These are phyloP conservation scores for Furcasterigmium furcatum DNA, from an alignment of 2,329 filamentous ascomycete species.

Conservation along the genomic window DNA sequence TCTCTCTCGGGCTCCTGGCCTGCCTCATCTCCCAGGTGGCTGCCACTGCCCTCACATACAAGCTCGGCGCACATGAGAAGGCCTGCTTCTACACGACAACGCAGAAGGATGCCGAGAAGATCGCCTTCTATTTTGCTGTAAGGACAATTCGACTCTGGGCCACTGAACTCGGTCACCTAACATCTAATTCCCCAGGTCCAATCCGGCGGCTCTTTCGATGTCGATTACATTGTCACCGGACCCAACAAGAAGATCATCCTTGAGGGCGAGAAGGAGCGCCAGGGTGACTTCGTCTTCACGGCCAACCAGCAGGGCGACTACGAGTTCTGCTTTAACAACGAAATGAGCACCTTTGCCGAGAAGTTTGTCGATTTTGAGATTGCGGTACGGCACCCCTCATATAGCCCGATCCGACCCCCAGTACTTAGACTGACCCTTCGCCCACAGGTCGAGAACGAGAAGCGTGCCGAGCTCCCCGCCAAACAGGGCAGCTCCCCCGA, in stretches of 20 bases:
- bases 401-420: conserved; percentile 4
- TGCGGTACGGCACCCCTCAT: conserved; percentile 55
- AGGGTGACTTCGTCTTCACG: conserved; percentile 97
- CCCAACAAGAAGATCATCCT: conserved; percentile 79
- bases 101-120: conserved; percentile 76
- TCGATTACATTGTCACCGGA: conserved; percentile 86
- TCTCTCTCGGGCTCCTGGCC: conserved; percentile 68
- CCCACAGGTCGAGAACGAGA: conserved; percentile 82
- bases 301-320: conserved; percentile 87
- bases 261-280: conserved; percentile 84
- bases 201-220: conserved; percentile 96
- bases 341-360: conserved; percentile 96
- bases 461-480: conserved; percentile 75
- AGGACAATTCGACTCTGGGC: conserved; percentile 9
- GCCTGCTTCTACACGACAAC: conserved; percentile 91
- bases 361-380: conserved; percentile 99
- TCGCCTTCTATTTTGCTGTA: conserved; percentile 99
- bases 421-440: conserved; percentile 8
- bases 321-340: conserved; percentile 96
- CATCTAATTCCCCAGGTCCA: conserved; percentile 65
- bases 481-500: conserved; percentile 87
- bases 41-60: conserved; percentile 92
- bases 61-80: conserved; percentile 84
- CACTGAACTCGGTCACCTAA: background rate
- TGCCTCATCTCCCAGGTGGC: conserved; percentile 67